Conservation (phyloP, 495 filamentous ascomycete genomes). For the Cudoniella acicularis region DNA sequence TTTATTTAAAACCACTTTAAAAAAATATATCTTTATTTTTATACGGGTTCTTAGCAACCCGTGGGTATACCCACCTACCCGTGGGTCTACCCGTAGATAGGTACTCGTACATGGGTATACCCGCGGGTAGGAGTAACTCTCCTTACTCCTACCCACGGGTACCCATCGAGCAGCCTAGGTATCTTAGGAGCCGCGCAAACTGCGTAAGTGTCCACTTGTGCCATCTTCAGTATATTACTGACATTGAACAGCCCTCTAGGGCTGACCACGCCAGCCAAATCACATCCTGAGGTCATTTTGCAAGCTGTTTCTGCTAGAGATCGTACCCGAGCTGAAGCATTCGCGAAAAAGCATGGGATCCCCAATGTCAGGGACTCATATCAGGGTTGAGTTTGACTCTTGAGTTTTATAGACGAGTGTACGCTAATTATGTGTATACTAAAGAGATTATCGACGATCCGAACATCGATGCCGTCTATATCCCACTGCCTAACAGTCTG, state of each 20-base stretch:
- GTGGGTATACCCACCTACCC: too few species aligned
- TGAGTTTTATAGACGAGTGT: too few species aligned
- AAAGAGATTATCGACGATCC: slow-evolving; percentile 49
- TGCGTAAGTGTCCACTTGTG: not conserved
- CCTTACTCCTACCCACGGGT: too few species aligned
- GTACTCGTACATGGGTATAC: too few species aligned
- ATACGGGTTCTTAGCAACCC: too few species aligned
- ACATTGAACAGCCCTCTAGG: slow-evolving; percentile 38
- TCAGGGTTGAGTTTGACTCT: too few species aligned
- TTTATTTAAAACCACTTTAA: too few species aligned
- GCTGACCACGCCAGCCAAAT: slow-evolving; percentile 50
- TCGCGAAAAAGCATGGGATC: slow-evolving; percentile 55
- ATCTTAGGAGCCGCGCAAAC: slow-evolving; percentile 2
- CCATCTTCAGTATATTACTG: not conserved
- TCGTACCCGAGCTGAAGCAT: slow-evolving; percentile 42
- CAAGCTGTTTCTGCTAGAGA: slow-evolving; percentile 55
- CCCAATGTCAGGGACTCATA: slow-evolving; percentile 46
- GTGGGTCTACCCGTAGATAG: too few species aligned
- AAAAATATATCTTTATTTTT: too few species aligned
- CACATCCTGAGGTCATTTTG: slow-evolving; percentile 56
- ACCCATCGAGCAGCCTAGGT: too few species aligned
- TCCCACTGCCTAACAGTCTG: slow-evolving; percentile 45
- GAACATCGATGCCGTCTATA: slow-evolving; percentile 47
- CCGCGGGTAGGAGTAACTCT: too few species aligned
- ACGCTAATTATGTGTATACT: slow-evolving; percentile 43